A percentile compares a stretch with the other conserved stretches of the same genome.
Conservation (phyloP, 2,329 filamentous ascomycete genomes). For the Fusarium sambucinum region DNA sequence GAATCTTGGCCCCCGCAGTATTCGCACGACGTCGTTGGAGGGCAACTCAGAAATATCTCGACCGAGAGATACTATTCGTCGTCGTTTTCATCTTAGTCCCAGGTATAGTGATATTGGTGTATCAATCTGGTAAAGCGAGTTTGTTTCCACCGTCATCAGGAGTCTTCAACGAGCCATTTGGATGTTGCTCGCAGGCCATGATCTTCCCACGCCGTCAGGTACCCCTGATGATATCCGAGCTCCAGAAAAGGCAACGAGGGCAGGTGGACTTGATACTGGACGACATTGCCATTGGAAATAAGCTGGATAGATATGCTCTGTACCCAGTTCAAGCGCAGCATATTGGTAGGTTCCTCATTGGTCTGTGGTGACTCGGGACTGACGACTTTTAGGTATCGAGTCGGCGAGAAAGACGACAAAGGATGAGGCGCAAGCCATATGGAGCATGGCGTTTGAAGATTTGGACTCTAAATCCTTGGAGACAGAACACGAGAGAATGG, state of each 20-base stretch:
- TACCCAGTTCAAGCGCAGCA: slow-evolving; percentile 28
- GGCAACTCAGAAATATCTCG: slow-evolving; percentile 2
- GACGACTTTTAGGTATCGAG: background rate
- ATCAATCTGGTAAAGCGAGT: slow-evolving; percentile 29
- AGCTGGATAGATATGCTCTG: slow-evolving; percentile 19
- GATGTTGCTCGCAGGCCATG: slow-evolving; percentile 31
- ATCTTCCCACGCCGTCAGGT: slow-evolving; percentile 10
- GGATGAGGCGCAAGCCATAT: slow-evolving; percentile 20
- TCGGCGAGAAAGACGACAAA: slow-evolving; percentile 21
- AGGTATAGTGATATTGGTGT: slow-evolving; percentile 16
- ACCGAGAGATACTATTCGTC: background rate
- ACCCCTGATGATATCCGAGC: background rate
- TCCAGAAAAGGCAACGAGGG: background rate
- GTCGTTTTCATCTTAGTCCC: slow-evolving; percentile 16
- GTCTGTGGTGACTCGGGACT: accelerated
- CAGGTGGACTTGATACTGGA: slow-evolving; percentile 29
- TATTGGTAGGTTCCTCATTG: background rate
- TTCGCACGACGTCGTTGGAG: slow-evolving; percentile 10
- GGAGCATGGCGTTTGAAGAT: slow-evolving; percentile 31
- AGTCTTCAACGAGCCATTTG: slow-evolving; percentile 26
- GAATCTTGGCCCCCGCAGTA: background rate
- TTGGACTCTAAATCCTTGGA: background rate
- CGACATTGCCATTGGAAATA: slow-evolving; percentile 1
- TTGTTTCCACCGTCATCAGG: slow-evolving; percentile 8
- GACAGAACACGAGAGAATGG: slow-evolving; percentile 5